Percentiles rank a stretch among this genome's conserved stretches.
Conservation (phyloP, 345 rosid genomes). For the Hypericum androsaemum region DNA sequence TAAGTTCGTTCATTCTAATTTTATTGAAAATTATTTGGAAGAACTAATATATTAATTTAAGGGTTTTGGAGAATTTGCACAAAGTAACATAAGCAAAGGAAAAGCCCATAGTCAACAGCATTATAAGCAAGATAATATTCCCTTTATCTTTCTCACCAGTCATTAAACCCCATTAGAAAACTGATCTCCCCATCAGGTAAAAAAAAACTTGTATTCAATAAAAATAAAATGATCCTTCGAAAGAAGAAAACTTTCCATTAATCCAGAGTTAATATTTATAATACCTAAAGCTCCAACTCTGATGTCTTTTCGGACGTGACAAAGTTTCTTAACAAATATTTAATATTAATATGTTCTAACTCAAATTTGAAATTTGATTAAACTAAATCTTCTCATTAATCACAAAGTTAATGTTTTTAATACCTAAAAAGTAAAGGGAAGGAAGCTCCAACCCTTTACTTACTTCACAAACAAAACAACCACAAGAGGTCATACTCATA, state of each 20-base stretch:
- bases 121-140: slow-evolving; percentile 27
- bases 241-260: too few species aligned
- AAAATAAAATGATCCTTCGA: too few species aligned
- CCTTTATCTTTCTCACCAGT: slow-evolving; percentile 4
- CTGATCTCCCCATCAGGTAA: too few species aligned
- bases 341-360: too few species aligned
- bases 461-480: slow-evolving; percentile 22
- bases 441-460: slow-evolving; percentile 18
- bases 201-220: too few species aligned
- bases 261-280: too few species aligned
- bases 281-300: too few species aligned
- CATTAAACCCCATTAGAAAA: background rate
- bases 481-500: slow-evolving; percentile 9
- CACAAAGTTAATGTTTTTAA: background rate
- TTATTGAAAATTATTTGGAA: background rate
- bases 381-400: too few species aligned
- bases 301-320: too few species aligned
- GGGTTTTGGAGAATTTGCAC: slow-evolving; percentile 7
- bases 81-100: slow-evolving; percentile 5
- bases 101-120: slow-evolving; percentile 44
- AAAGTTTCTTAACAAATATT: too few species aligned
- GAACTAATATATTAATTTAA: background rate
- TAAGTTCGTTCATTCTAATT: too few species aligned
- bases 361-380: too few species aligned
- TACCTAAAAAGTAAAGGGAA: slow-evolving; percentile 6